Evolutionary conservation across 148 eudicot species (phyloP).

Genomic region (Gaultheria prostrata): DNA sequence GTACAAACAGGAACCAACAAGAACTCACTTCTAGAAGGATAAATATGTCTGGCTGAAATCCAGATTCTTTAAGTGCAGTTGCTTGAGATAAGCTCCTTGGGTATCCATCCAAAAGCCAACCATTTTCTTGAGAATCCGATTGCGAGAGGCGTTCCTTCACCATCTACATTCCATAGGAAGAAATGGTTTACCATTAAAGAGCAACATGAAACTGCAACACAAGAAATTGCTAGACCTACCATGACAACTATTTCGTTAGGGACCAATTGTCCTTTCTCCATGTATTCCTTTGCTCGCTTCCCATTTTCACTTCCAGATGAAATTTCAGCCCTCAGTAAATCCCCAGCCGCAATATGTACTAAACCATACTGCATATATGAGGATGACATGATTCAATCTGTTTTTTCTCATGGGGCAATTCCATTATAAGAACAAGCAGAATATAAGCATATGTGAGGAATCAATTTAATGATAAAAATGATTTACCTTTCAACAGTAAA

Average conservation of each 20-base stretch:
- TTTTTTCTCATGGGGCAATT: constrained; percentile 32
- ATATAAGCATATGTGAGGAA: neutral
- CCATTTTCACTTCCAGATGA: constrained; percentile 88
- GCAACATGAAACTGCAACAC: neutral
- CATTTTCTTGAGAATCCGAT: constrained; percentile 83
- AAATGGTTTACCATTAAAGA: constrained; percentile 12
- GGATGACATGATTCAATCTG: constrained; percentile 47
- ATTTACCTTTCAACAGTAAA: neutral
- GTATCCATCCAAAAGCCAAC: constrained; percentile 99
- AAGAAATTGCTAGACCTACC: constrained; percentile 38
- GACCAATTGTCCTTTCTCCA: constrained; percentile 95
- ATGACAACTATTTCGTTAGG: constrained; percentile 91
- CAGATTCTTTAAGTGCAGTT: constrained; percentile 66
- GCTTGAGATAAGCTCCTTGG: constrained; percentile 98
- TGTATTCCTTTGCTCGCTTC: constrained; percentile 73
- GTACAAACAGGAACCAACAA: constrained; percentile 22
- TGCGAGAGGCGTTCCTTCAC: constrained; percentile 76
- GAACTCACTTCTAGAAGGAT: constrained; percentile 90
- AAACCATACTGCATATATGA: constrained; percentile 83
- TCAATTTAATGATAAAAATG: neutral
- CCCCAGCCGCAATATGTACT: constrained; percentile 98
- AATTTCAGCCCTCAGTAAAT: constrained; percentile 81
- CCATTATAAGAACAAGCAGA: constrained; percentile 24
- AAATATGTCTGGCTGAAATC: constrained; percentile 83
- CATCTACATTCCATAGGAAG: constrained; percentile 56